Evolutionary conservation across 2,329 filamentous ascomycete species (phyloP).

Genomic region (Neopestalotiopsis rosae): DNA sequence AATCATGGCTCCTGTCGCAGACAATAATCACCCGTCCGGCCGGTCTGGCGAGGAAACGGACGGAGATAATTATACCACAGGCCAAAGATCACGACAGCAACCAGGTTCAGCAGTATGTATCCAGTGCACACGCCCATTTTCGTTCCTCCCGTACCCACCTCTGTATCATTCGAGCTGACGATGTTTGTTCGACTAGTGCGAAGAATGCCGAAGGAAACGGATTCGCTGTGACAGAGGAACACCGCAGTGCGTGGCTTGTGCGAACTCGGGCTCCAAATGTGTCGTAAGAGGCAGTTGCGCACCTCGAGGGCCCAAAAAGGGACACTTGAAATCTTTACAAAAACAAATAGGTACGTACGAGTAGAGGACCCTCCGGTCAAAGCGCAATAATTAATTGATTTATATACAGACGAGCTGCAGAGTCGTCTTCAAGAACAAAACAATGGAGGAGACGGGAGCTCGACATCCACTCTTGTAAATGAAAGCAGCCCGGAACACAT

Average conservation of each 20-base stretch:
- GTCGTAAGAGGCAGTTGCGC: constrained; percentile 18
- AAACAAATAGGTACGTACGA: constrained; percentile 13
- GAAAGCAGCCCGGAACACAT: too few species aligned
- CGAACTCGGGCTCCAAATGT: constrained; percentile 16
- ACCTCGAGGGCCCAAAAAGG: constrained; percentile 20
- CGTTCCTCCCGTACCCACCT: background rate
- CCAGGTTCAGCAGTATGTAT: background rate
- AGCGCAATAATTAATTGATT: too few species aligned
- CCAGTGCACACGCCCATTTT: background rate
- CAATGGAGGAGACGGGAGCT: too few species aligned
- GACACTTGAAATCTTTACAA: constrained; percentile 20
- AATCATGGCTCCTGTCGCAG: too few species aligned
- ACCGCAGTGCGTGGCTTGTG: constrained; percentile 18
- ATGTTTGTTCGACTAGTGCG: constrained; percentile 9
- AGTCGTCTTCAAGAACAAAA: too few species aligned
- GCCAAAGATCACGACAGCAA: too few species aligned
- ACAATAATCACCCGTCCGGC: too few species aligned
- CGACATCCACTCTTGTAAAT: too few species aligned
- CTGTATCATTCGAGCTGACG: background rate
- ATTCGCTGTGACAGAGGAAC: constrained; percentile 16
- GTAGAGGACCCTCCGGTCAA: too few species aligned
- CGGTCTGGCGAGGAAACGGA: too few species aligned
- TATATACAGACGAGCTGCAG: too few species aligned
- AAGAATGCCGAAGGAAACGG: constrained; percentile 18
- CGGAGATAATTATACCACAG: too few species aligned